Evolutionary conservation across 2,329 filamentous ascomycete species (phyloP).

Genomic region (Biscogniauxia marginata): DNA sequence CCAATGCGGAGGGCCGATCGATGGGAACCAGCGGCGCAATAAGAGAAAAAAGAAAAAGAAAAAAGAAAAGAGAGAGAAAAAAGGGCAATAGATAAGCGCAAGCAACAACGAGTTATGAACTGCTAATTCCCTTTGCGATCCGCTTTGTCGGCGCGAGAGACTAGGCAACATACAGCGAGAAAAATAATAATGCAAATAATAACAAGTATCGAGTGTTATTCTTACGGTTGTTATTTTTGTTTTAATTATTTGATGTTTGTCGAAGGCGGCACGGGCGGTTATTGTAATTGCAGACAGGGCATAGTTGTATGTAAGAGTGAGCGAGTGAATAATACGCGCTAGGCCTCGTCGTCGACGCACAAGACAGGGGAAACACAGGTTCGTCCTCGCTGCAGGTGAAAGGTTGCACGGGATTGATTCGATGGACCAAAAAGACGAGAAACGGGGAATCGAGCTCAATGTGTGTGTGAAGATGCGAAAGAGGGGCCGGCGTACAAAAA

Average conservation of each 20-base stretch:
- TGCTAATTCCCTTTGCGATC: not conserved
- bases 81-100: not conserved
- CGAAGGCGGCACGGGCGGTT: too few relatives aligned
- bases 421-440: not conserved
- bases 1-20: not conserved
- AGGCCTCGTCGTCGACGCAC: conserved; percentile 21
- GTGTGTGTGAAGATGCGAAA: not conserved
- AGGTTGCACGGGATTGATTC: conserved; percentile 18
- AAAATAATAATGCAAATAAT: not conserved
- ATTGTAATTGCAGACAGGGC: too few relatives aligned
- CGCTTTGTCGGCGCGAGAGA: not conserved
- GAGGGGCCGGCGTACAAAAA: not conserved
- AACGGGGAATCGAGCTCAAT: conserved; percentile 2
- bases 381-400: conserved; percentile 23
- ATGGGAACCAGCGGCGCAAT: not conserved
- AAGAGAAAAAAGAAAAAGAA: not conserved
- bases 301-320: not conserved
- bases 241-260: too few relatives aligned
- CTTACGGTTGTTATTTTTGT: too few relatives aligned
- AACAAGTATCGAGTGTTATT: too few relatives aligned
- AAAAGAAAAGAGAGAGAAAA: not conserved
- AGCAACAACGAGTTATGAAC: not conserved
- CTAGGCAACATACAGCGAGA: not conserved
- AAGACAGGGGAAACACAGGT: conserved; percentile 13
- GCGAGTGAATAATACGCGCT: not conserved